Base-by-base conservation (phyloP, 140 eudicot genomes). In the Oenanthe javanica region DNA sequence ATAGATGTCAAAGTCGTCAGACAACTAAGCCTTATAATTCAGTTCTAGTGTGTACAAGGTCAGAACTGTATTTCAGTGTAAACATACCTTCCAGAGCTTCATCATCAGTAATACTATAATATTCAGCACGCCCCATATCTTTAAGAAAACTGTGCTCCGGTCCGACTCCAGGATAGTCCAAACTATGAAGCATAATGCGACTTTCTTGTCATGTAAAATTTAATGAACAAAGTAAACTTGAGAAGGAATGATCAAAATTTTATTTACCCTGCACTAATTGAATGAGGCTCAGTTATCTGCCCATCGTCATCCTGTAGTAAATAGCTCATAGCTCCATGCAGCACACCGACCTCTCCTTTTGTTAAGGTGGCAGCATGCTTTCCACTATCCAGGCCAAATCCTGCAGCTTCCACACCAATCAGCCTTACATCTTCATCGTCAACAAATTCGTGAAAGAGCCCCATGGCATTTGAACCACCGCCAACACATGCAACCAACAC, bases 301-400 rank as follows among this genome's bases (percentile, higher is more conserved):
- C 98, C 97, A 81, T 94, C 97, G 0, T 86, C 97, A 87, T 94
- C 98, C 84, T 94, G 98, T 79, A 94, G 84, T 84, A 94, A 82
- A 82, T 92, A 94, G 76, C 98, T 94, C 98, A 94, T 94, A 31
- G 98, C 96, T 79, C 98, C 98, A 85, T 94, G 98, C 81, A 92
- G 74, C 38, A 94, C 98, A 16, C 97, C 96, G 76, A 92, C 93
- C 84, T 90, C 97, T 72, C 96, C 97, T 85, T 88, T 90, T 3
- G 96, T 88, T 83, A 94, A 84, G 5, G 97, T 94, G 77, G 98
- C 97, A 13, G 98, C 96, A 83, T 94, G 98, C 80, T 90, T 92
- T 45, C 97, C 98, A 77, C 93, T 92, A 77, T 92, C 93, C 12
- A 94, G 31, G 52, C 96, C 97, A 54, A 92, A 89, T 21, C 98